These are phyloP conservation scores for Leccinum arenicola DNA, from an alignment of 768 basidiomycete species.

Conservation along the genomic window DNA sequence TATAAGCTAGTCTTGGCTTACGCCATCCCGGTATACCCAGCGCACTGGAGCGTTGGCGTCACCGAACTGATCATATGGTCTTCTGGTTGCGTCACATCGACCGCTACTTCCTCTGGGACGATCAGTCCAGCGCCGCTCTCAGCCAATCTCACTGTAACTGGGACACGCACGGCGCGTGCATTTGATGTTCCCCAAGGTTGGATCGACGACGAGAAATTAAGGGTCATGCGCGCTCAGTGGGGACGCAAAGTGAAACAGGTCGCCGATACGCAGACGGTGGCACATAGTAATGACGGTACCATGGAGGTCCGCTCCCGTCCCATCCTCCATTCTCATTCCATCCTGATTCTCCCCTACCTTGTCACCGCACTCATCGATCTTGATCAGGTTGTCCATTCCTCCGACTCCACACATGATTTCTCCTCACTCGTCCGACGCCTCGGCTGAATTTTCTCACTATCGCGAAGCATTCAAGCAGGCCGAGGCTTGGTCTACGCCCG, in stretches of 20 bases:
- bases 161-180: slow-evolving; percentile 64
- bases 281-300: too few species aligned
- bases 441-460: too few species aligned
- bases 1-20: slow-evolving; percentile 79
- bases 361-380: too few species aligned
- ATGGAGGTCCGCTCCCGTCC: too few species aligned
- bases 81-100: slow-evolving; percentile 14
- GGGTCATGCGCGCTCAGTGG: slow-evolving; percentile 71
- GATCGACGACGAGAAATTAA: slow-evolving; percentile 65
- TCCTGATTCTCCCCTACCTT: too few species aligned
- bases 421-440: too few species aligned
- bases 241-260: slow-evolving; percentile 68
- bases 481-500: too few species aligned
- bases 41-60: slow-evolving; percentile 75
- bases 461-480: too few species aligned
- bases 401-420: too few species aligned
- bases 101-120: slow-evolving; percentile 3
- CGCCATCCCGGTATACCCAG: slow-evolving; percentile 73
- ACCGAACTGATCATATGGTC: slow-evolving; percentile 70
- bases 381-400: too few species aligned
- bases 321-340: too few species aligned
- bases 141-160: slow-evolving; percentile 45
- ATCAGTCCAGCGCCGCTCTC: slow-evolving; percentile 13
- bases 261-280: slow-evolving; percentile 62
- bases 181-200: slow-evolving; percentile 71